These are phyloP conservation scores for Pseudonectria buxi DNA, from an alignment of 2,329 filamentous ascomycete species.

Conservation along the genomic window DNA sequence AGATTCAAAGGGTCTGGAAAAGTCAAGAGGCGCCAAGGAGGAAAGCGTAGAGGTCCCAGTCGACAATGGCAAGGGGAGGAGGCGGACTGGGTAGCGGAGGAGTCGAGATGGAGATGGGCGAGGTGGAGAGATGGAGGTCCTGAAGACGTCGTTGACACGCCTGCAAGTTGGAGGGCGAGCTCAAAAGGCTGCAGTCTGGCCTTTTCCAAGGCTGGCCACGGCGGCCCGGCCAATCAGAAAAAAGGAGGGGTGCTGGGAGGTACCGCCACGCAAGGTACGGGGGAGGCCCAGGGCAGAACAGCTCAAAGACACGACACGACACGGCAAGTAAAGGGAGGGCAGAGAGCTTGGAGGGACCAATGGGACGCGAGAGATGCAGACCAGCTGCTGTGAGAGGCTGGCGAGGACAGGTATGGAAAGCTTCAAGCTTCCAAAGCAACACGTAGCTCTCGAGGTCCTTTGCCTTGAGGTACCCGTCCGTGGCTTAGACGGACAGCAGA, in stretches of 20 bases:
- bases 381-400: too few species aligned
- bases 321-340: too few species aligned
- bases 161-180: neutral
- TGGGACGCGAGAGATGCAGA: too few species aligned
- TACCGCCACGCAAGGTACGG: neutral
- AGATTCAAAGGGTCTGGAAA: too few species aligned
- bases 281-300: too few species aligned
- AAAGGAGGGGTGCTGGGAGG: conserved; percentile 14
- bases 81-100: conserved; percentile 13
- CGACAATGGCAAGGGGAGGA: conserved; percentile 7
- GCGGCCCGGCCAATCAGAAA: conserved; percentile 18
- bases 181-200: conserved; percentile 17
- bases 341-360: too few species aligned
- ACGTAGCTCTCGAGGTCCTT: too few species aligned
- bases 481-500: too few species aligned
- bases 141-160: conserved; percentile 5
- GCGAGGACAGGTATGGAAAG: too few species aligned
- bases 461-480: too few species aligned
- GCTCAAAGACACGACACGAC: too few species aligned
- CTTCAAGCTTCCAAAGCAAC: too few species aligned
- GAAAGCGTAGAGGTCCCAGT: conserved; percentile 14
- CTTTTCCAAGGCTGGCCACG: conserved; percentile 22
- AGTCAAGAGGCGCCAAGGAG: neutral
- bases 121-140: conserved; percentile 20
- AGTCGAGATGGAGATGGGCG: conserved; percentile 12